These are phyloP conservation scores for Collybia sp. DNA, from an alignment of 768 basidiomycete genomes.

Conservation along the genomic window DNA sequence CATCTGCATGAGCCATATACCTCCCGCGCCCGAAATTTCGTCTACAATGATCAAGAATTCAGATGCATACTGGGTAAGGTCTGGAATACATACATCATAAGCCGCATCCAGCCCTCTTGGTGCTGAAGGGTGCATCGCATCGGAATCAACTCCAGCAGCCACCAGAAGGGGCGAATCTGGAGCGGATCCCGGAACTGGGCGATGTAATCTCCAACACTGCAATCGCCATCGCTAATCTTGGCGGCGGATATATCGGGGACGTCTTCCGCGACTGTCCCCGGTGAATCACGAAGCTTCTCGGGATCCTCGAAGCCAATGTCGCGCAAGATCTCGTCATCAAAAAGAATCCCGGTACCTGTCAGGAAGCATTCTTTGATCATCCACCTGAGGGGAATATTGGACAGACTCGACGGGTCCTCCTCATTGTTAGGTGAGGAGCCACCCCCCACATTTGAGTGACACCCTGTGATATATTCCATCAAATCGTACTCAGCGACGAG, in stretches of 20 bases:
- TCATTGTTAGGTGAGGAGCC: background rate
- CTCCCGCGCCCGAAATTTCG: conserved; percentile 5
- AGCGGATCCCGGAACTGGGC: background rate
- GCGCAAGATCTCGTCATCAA: background rate
- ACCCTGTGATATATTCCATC: background rate
- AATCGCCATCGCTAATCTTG: too few relatives aligned
- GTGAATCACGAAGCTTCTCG: background rate
- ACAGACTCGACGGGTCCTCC: conserved; percentile 1
- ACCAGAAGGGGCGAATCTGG: background rate
- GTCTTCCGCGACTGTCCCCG: too few relatives aligned
- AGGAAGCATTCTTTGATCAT: conserved; percentile 7
- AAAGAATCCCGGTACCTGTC: background rate
- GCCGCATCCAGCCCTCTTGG: background rate
- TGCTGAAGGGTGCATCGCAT: background rate
- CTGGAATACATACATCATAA: background rate
- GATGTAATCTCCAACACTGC: background rate
- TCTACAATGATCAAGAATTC: background rate
- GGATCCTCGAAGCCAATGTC: background rate
- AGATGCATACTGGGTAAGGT: background rate
- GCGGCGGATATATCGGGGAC: too few relatives aligned
- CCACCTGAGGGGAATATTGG: conserved; percentile 5
- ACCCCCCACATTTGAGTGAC: conserved; percentile 4
- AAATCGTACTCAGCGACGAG: background rate
- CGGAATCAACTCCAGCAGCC: conserved; percentile 3
- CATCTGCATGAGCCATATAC: background rate